phyloP scores from a whole-genome alignment of 2,329 filamentous ascomycete species.

The Aureobasidium lini region DNA sequence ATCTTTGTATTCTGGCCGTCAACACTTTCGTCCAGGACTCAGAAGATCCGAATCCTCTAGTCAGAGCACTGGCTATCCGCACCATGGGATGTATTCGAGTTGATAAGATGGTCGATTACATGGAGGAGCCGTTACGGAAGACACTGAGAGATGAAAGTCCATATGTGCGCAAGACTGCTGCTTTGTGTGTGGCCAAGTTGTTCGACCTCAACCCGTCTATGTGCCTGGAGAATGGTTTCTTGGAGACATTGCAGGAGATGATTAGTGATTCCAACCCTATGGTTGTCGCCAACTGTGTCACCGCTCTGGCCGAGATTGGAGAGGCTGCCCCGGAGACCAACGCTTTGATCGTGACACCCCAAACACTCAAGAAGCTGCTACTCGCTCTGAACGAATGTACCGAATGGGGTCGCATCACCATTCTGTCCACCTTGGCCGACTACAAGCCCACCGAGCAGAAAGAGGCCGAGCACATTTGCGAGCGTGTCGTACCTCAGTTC shows the following conservation, averaged over 20 bases:
- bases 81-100: conserved; percentile 99
- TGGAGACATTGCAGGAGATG: conserved; percentile 88
- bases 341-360: conserved; percentile 73
- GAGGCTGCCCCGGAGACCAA: conserved; percentile 86
- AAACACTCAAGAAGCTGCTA: conserved; percentile 86
- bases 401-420: conserved; percentile 94
- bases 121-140: conserved; percentile 96
- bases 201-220: conserved; percentile 89
- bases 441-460: conserved; percentile 84
- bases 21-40: conserved; percentile 99
- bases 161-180: conserved; percentile 96
- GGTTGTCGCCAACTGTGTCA: conserved; percentile 97
- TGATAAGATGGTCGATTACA: conserved; percentile 99
- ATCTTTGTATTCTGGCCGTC: conserved; percentile 95
- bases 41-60: conserved; percentile 93
- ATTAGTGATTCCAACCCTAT: conserved; percentile 97
- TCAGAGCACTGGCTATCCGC: conserved; percentile 87
- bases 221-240: conserved; percentile 94
- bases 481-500: conserved; percentile 91
- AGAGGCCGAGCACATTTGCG: conserved; percentile 96
- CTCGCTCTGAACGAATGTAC: conserved; percentile 97
- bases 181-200: conserved; percentile 94
- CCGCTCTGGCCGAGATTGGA: conserved; percentile 82
- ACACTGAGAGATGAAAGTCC: conserved; percentile 95
- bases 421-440: conserved; percentile 80